phyloP scores from a whole-genome alignment of 1,139 yeast genomes.

The Suhomyces yuchorum region DNA sequence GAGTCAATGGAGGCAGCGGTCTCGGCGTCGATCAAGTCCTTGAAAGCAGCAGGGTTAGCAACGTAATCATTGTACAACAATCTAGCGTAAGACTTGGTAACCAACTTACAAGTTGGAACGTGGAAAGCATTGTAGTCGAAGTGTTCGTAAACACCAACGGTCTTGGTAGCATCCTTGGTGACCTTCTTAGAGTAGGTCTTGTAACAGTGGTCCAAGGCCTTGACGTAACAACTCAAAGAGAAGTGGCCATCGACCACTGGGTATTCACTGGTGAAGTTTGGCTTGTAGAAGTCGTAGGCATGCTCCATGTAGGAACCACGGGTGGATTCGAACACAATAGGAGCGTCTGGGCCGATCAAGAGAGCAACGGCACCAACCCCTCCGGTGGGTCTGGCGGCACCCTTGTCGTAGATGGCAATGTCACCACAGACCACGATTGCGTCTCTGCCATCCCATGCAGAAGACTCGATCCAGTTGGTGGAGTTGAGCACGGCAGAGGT shows the following conservation, averaged over 20 bases:
- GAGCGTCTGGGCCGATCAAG: constrained; percentile 97
- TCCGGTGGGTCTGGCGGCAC: constrained; percentile 99
- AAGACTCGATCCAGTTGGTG: constrained; percentile 93
- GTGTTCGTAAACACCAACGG: constrained; percentile 66
- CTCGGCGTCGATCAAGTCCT: constrained; percentile 51
- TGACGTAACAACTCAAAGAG: constrained; percentile 90
- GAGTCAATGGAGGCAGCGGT: constrained; percentile 57
- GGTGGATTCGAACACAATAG: constrained; percentile 83
- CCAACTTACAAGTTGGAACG: constrained; percentile 97
- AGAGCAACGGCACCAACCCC: constrained; percentile 98
- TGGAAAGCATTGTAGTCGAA: constrained; percentile 97
- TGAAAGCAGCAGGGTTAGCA: constrained; percentile 63
- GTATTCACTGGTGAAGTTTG: constrained; percentile 94
- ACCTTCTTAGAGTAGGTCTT: constrained; percentile 80
- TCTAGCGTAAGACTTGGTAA: constrained; percentile 90
- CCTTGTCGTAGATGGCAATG: constrained; percentile 95
- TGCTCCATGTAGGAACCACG: constrained; percentile 96
- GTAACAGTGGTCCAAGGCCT: constrained; percentile 90
- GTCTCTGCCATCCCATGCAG: constrained; percentile 98
- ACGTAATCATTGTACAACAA: constrained; percentile 85
- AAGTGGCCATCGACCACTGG: constrained; percentile 98
- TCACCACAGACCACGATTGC: constrained; percentile 98
- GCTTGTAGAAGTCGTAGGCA: constrained; percentile 97
- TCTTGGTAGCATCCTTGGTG: constrained; percentile 52
- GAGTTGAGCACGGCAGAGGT: constrained; percentile 94